Evolutionary conservation across 129 eudicot genomes (phyloP).

Genomic region (Sambucus nigra): DNA sequence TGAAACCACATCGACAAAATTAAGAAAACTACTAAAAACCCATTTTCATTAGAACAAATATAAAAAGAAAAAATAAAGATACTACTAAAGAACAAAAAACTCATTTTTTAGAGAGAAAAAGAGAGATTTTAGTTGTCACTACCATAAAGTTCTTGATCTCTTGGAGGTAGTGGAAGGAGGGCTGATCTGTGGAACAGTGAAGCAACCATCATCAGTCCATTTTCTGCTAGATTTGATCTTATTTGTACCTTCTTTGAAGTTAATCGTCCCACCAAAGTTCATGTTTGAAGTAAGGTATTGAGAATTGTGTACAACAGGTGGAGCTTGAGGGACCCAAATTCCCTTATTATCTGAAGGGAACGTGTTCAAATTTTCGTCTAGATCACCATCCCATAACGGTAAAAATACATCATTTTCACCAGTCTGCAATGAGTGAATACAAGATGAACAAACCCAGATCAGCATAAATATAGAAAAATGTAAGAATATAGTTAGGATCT

Average conservation of each 20-base stretch:
- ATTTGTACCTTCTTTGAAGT: slow-evolving; percentile 13
- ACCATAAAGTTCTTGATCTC: slow-evolving; percentile 11
- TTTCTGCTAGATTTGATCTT: slow-evolving; percentile 21
- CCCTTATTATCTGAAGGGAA: slow-evolving; percentile 36
- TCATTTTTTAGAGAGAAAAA: no score
- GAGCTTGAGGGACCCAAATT: slow-evolving; percentile 67
- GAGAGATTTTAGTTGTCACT: not conserved
- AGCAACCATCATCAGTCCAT: slow-evolving; percentile 24
- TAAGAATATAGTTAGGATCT: not conserved
- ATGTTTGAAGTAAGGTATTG: slow-evolving; percentile 18
- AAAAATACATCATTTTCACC: slow-evolving; percentile 25
- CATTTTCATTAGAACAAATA: not conserved
- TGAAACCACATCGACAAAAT: not conserved
- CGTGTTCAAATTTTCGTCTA: slow-evolving; percentile 21
- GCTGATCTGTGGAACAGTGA: slow-evolving; percentile 43
- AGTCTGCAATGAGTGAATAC: slow-evolving; percentile 17
- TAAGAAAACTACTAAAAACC: not conserved
- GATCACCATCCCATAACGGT: slow-evolving; percentile 54
- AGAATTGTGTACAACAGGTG: slow-evolving; percentile 14
- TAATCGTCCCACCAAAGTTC: slow-evolving; percentile 27
- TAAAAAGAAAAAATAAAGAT: no score
- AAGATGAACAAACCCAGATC: slow-evolving; percentile 1
- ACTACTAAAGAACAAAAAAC: no score
- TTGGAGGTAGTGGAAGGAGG: slow-evolving; percentile 16
- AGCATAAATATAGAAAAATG: not conserved